These are phyloP conservation scores for Aspergillus nidulans DNA, from an alignment of 495 filamentous ascomycete genomes.

Conservation along the genomic window DNA sequence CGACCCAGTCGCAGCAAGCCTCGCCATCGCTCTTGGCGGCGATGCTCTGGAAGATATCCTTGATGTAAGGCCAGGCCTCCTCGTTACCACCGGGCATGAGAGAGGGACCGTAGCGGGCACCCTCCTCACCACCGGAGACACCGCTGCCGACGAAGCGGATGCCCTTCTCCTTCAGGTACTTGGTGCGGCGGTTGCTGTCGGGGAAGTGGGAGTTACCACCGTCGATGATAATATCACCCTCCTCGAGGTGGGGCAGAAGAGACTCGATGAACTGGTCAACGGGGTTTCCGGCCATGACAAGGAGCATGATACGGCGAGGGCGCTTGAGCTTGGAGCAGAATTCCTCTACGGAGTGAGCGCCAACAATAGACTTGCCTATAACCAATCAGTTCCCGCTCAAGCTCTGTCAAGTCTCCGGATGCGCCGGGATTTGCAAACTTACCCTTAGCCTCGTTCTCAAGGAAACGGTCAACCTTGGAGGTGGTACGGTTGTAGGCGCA, in stretches of 20 bases:
- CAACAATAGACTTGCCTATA: constrained; percentile 81
- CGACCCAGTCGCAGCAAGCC: constrained; percentile 98
- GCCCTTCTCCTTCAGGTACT: constrained; percentile 78
- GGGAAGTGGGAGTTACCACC: constrained; percentile 99
- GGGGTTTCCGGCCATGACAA: constrained; percentile 95
- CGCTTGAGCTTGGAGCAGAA: constrained; percentile 94
- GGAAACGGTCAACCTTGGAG: constrained; percentile 93
- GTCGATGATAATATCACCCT: constrained; percentile 98
- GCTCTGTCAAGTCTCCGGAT: background rate
- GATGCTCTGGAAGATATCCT: constrained; percentile 98
- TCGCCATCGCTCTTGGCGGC: constrained; percentile 94
- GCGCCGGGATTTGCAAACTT: constrained; percentile 18
- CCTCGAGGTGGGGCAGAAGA: constrained; percentile 81
- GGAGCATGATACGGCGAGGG: constrained; percentile 92
- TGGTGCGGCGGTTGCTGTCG: constrained; percentile 92
- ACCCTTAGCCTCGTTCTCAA: constrained; percentile 90
- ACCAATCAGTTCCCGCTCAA: background rate
- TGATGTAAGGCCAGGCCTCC: constrained; percentile 96
- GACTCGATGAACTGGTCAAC: constrained; percentile 98
- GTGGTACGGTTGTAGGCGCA: constrained; percentile 98
- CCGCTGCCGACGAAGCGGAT: constrained; percentile 95
- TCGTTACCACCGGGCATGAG: constrained; percentile 99
- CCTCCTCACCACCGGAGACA: constrained; percentile 99
- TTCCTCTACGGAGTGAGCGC: constrained; percentile 90
- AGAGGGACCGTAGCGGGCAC: constrained; percentile 93